These are phyloP conservation scores for Biancaea sappan DNA, from an alignment of 306 rosid species.

Conservation along the genomic window DNA sequence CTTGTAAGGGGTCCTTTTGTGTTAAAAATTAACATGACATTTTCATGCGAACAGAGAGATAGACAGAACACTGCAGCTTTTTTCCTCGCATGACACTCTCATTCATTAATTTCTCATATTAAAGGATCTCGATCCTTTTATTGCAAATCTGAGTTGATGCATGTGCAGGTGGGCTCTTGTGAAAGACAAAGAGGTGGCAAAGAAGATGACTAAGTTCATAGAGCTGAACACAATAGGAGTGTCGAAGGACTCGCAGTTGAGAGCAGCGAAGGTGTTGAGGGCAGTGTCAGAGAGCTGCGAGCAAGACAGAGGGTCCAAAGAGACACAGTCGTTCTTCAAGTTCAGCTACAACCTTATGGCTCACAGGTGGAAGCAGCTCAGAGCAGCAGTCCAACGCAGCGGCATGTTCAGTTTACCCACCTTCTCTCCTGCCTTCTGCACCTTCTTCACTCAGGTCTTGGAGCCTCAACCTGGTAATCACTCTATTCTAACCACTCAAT, in stretches of 20 bases:
- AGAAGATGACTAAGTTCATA: conserved; percentile 77
- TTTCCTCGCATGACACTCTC: no score
- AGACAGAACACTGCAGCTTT: no score
- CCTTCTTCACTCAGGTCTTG: conserved; percentile 48
- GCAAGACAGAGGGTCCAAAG: conserved; percentile 36
- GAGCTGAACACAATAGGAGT: conserved; percentile 92
- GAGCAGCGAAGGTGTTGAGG: conserved; percentile 79
- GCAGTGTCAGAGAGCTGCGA: conserved; percentile 59
- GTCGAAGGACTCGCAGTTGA: conserved; percentile 87
- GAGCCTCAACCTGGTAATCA: conserved; percentile 79
- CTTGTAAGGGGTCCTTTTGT: no score
- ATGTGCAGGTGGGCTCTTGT: conserved; percentile 85
- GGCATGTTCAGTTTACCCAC: conserved; percentile 66
- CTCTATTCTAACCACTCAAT: no score
- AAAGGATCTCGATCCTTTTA: no score
- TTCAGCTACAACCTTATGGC: conserved; percentile 59
- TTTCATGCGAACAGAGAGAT: no score
- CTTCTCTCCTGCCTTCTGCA: conserved; percentile 61
- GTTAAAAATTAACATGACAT: no score
- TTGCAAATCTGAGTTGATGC: no score
- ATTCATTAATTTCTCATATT: no score
- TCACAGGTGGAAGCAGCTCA: conserved; percentile 68
- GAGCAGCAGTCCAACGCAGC: conserved; percentile 50
- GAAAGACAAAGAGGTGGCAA: conserved; percentile 70
- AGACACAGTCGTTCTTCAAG: conserved; percentile 56